A percentile compares a stretch with the other conserved stretches of the same genome.
These are phyloP conservation scores for Aspergillus pseudotamarii DNA, from an alignment of 2,329 filamentous ascomycete species.

Conservation along the genomic window DNA sequence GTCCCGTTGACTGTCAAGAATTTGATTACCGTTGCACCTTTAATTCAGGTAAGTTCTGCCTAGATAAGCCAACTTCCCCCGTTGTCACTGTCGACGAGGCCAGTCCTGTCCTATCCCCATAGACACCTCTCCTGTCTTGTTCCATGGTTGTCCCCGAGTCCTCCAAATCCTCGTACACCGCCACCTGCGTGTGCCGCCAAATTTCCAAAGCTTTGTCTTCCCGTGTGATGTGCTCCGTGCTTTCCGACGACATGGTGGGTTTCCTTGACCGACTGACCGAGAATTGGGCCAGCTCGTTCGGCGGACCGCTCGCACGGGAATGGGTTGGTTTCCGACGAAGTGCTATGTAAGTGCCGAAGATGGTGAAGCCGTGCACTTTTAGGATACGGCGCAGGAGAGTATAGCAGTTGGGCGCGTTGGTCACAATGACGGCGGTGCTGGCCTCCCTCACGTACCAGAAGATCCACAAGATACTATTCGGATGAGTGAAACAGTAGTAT, in stretches of 20 bases:
- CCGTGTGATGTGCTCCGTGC: neutral
- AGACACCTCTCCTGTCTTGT: neutral
- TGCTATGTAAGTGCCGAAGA: neutral
- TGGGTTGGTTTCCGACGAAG: neutral
- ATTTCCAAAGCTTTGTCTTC: neutral
- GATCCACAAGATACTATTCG: neutral
- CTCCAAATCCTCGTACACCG: neutral
- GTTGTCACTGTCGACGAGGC: neutral
- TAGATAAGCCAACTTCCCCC: neutral
- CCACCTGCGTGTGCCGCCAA: neutral
- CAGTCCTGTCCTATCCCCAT: neutral
- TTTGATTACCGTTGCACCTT: accelerated
- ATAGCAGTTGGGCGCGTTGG: neutral
- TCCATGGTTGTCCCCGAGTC: neutral
- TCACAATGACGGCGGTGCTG: constrained; percentile 1
- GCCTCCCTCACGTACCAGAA: neutral
- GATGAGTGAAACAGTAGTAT: neutral
- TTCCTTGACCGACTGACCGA: neutral
- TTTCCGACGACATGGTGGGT: neutral
- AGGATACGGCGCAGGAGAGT: neutral
- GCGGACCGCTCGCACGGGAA: neutral
- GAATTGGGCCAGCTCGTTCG: neutral
- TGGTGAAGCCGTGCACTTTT: neutral
- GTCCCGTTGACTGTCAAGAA: too few species aligned
- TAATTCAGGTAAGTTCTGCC: neutral